Conservation (phyloP, 768 basidiomycete species). For the Jaapia argillacea region DNA sequence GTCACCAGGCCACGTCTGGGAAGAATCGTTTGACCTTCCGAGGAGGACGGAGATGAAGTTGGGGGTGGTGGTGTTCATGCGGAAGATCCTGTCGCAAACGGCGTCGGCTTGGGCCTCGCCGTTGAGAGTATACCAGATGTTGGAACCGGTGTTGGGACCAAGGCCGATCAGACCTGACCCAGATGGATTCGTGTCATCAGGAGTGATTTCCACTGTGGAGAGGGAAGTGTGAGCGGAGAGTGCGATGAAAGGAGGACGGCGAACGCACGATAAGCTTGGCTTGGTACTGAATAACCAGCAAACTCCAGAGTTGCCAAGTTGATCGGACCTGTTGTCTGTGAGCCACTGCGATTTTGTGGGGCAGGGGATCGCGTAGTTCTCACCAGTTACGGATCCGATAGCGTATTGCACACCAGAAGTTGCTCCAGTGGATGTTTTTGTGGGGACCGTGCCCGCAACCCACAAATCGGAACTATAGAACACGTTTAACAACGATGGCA, state of each 20-base stretch:
- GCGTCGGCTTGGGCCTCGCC: slow-evolving; percentile 33
- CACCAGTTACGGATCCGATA: slow-evolving; percentile 41
- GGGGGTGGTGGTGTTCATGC: slow-evolving; percentile 42
- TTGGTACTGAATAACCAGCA: slow-evolving; percentile 29
- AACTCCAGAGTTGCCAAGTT: slow-evolving; percentile 34
- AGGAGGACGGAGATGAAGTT: slow-evolving; percentile 59
- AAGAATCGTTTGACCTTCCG: slow-evolving; percentile 46
- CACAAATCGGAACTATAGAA: slow-evolving; percentile 50
- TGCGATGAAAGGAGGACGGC: slow-evolving; percentile 4
- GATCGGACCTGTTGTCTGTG: slow-evolving; percentile 26
- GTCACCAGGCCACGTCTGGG: slow-evolving; percentile 42
- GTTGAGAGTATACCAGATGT: slow-evolving; percentile 26
- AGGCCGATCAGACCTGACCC: slow-evolving; percentile 41
- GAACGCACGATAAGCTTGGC: slow-evolving; percentile 39
- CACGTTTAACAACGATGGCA: not conserved
- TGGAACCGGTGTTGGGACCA: slow-evolving; percentile 51
- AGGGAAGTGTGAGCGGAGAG: slow-evolving; percentile 1
- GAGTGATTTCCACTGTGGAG: slow-evolving; percentile 29
- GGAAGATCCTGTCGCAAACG: slow-evolving; percentile 57
- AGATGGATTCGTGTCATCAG: slow-evolving; percentile 18
- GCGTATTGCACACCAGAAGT: slow-evolving; percentile 40
- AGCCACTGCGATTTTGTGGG: not conserved
- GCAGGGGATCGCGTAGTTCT: slow-evolving; percentile 3
- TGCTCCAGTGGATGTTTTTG: slow-evolving; percentile 27
- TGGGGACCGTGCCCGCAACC: slow-evolving; percentile 36